Evolutionary conservation across 306 rosid genomes (phyloP).

Genomic region (Cicer cuneatum): DNA sequence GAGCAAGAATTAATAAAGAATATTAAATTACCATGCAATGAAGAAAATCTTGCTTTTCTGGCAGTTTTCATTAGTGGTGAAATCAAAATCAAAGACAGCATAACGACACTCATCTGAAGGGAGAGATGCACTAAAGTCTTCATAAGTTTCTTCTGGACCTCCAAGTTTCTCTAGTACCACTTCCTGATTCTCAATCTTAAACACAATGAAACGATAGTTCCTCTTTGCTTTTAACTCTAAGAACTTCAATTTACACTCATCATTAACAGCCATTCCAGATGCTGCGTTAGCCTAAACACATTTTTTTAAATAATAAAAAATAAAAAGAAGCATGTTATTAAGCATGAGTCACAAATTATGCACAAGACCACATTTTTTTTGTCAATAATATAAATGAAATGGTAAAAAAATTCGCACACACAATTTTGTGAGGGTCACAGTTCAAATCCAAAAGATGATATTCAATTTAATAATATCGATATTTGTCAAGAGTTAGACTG

Average conservation of each 20-base stretch:
- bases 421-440: too few relatives aligned
- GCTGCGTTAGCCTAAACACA: slow-evolving; percentile 57
- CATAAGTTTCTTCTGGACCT: slow-evolving; percentile 52
- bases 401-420: too few relatives aligned
- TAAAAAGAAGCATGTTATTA: neutral
- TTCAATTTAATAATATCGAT: too few relatives aligned
- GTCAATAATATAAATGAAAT: too few relatives aligned
- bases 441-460: too few relatives aligned
- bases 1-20: neutral
- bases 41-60: slow-evolving; percentile 71
- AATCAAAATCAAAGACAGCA: slow-evolving; percentile 65
- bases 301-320: neutral
- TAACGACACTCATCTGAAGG: slow-evolving; percentile 67
- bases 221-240: slow-evolving; percentile 65
- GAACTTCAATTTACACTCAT: slow-evolving; percentile 62
- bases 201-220: slow-evolving; percentile 58
- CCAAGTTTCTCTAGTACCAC: slow-evolving; percentile 61
- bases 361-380: neutral
- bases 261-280: slow-evolving; percentile 66
- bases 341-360: neutral
- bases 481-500: too few relatives aligned
- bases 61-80: slow-evolving; percentile 56
- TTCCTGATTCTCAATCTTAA: slow-evolving; percentile 55
- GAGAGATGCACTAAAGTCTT: slow-evolving; percentile 46
- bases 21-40: slow-evolving; percentile 58